Base-by-base conservation (phyloP, 179 eudicot species). In the Spinacia oleracea region DNA sequence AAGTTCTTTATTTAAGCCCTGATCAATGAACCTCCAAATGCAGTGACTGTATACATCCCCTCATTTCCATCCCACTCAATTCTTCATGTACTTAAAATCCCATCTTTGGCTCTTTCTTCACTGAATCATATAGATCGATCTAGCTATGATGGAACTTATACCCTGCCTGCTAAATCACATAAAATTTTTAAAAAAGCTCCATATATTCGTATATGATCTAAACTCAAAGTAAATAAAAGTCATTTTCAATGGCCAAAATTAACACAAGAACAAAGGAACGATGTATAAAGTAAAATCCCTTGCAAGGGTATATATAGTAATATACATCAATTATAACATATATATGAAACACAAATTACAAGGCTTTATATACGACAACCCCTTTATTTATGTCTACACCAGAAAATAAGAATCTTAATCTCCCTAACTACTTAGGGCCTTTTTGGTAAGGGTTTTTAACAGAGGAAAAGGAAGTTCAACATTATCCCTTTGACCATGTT, bases 161-260 rank as follows among this genome's bases (percentile, higher is more conserved):
- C 42, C 42, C 72, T 69, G 29, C 42, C 42, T 35, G 42, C 72
- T 69, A 69, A 38, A 38, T 69, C 72, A 42, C 51, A 69, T 42
- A 69, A 69, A 69, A 42, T 69, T 69, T 42, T n/a, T n/a, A n/a
- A 2, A 34, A 35, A 68, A 35, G 42, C 43, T 38, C 50, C 72
- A 38, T 38, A 3, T 38, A 38, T 38, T 38, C 40, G 6, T 6
- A 38, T 38, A 38, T 27, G 25, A 1, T n/a, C 32, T 8, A 2
- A 6, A 25, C 27, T 60, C 35, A 2, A 62, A 23, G 66, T 12
- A 62, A 27, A 9, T n/a, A n/a, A 5, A 27, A 25, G 35, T 62
- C 7, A 2, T 16, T 29, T 14, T 29, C 66, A 62, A 29, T 27
- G 32, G 10, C 2, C 4, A 5, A 11, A 2, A 59, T n/a, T 12